Evolutionary conservation across 345 rosid species (phyloP).

Genomic region (Populus davidiana): DNA sequence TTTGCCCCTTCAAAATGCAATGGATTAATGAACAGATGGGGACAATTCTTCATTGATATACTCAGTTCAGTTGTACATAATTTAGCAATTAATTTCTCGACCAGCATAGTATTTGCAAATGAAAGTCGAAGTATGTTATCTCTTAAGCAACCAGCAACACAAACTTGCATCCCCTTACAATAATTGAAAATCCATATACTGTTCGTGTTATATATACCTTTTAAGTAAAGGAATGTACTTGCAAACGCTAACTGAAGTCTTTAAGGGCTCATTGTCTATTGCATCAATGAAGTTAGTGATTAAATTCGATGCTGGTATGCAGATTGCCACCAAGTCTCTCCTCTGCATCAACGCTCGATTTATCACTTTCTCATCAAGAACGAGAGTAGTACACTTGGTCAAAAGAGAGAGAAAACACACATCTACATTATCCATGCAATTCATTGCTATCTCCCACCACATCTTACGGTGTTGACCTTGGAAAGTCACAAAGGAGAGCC

Average conservation of each 20-base stretch:
- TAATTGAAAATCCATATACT: background rate
- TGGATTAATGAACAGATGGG: background rate
- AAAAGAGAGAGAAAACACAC: background rate
- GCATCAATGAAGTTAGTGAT: conserved; percentile 14
- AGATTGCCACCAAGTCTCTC: conserved; percentile 7
- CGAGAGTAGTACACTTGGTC: background rate
- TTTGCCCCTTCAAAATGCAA: conserved; percentile 17
- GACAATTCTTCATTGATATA: background rate
- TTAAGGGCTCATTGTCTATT: conserved; percentile 7
- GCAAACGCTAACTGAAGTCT: background rate
- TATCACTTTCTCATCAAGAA: background rate
- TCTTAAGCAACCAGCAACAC: background rate
- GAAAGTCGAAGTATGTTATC: background rate
- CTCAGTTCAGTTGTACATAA: conserved; percentile 1
- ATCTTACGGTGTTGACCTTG: background rate
- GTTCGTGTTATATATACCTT: conserved; percentile 17
- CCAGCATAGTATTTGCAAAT: background rate
- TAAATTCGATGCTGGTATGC: background rate
- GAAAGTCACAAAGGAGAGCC: background rate
- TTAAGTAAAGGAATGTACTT: background rate
- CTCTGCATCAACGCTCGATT: conserved; percentile 10
- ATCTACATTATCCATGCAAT: background rate
- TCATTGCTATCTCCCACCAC: background rate
- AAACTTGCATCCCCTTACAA: conserved; percentile 17
- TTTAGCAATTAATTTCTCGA: background rate